Percentiles rank a stretch among this genome's conserved stretches.
Conservation (phyloP, 2,329 filamentous ascomycete genomes). For the Cryphonectria carpinicola region DNA sequence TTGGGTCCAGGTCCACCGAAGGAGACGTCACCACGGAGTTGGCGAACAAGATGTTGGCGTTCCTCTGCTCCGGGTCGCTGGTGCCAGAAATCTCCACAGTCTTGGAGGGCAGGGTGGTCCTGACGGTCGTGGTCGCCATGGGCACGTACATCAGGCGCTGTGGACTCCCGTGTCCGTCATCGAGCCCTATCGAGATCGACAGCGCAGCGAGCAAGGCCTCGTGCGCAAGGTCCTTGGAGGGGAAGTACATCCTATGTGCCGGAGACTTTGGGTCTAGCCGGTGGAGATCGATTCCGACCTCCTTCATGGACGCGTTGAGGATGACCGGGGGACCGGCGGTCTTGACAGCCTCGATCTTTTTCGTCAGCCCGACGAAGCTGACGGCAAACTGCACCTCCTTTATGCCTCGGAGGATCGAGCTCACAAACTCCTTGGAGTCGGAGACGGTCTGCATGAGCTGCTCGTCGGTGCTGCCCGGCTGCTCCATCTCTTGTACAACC, state of each 20-base stretch:
- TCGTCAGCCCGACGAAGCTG: constrained; percentile 86
- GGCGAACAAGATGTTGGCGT: constrained; percentile 94
- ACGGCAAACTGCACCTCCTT: constrained; percentile 96
- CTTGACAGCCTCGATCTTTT: constrained; percentile 71
- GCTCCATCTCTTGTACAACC: constrained; percentile 74
- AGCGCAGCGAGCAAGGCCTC: constrained; percentile 91
- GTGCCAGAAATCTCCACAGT: constrained; percentile 79
- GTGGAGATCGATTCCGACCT: constrained; percentile 90
- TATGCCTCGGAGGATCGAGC: constrained; percentile 86
- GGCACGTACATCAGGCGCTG: constrained; percentile 91
- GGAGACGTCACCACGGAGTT: constrained; percentile 97
- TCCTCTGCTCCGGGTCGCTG: constrained; percentile 77
- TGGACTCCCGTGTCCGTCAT: constrained; percentile 84
- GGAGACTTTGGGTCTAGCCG: constrained; percentile 90
- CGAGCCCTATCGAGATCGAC: constrained; percentile 87
- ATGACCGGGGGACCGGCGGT: constrained; percentile 72
- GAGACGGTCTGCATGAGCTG: constrained; percentile 81
- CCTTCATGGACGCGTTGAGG: constrained; percentile 91
- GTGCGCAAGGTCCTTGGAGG: constrained; percentile 88
- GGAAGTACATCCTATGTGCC: constrained; percentile 98
- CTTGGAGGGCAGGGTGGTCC: constrained; percentile 93
- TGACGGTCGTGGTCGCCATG: constrained; percentile 94
- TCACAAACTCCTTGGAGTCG: constrained; percentile 89
- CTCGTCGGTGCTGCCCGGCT: constrained; percentile 67
- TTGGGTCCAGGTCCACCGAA: constrained; percentile 88